Evolutionary conservation across 2,329 filamentous ascomycete species (phyloP), one percentile per base, ranked within the genome.

Genomic region (Sporothrix euskadiensis): DNA sequence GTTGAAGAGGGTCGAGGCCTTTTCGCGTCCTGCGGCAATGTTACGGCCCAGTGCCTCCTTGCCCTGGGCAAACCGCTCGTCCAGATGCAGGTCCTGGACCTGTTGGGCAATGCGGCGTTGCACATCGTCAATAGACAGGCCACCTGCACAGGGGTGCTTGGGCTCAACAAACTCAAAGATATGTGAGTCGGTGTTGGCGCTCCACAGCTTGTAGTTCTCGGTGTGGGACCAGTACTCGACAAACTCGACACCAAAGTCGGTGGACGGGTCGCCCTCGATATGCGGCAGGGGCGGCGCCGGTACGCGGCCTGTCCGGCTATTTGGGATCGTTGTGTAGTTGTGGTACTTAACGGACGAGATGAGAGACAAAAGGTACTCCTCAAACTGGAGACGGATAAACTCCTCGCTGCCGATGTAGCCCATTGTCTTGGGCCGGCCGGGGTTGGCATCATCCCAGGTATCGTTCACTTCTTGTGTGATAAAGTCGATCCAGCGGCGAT

Each of bases 401-500:
- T 98, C 96, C 83, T 99, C 96, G 75, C 94, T 98, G 41, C 96
- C 96, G 52, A 94, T 90, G 79, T 98, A 99, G 41, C 94, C 94
- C 85, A 98, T 91, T 1, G 94, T 97, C 79, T 94, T 98, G n/a
- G 96, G 96, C 66, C 93, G 88, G 75, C 90, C 89, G 0, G 96
- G 96, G 79, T 98, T 95, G 4, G 90, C 85, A 57, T 97, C 94
- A 80, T 99, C 96, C 96, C 96, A 99, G 0, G 96, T 98, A 76
- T 98, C 94, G 78, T 96, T 93, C 30, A 99, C 93, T 54, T 94
- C 92, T 78, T 97, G 93, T 0, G 94, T 97, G 71, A 99, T 87
- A 78, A 94, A 94, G 82, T 99, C 96, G 77, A 99, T 98, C 95
- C 96, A 99, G 73, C 96, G 88, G 74, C 96, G 89, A 80, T 99